Evolutionary conservation across 257 asterid genomes (phyloP), one percentile per base, ranked within the genome.

Genomic region (Knoxia roxburghii): DNA sequence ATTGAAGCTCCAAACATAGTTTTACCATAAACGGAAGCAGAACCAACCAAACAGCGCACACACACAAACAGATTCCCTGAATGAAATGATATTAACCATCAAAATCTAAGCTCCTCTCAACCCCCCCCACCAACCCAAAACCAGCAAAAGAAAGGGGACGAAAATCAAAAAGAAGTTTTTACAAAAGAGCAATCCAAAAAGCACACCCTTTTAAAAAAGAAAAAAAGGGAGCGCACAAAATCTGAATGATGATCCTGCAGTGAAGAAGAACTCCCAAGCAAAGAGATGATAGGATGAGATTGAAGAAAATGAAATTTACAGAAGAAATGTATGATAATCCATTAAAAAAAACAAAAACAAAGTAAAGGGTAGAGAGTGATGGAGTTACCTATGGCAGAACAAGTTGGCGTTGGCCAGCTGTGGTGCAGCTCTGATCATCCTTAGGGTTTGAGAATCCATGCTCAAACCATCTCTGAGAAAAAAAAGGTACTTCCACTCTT

Each of bases 371-470:
- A 29, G 29, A 50, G 40, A 45, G 64, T 27, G 51, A 45, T 14
- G 70, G 49, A 75, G 65, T 29, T 77, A 77, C 78, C 81, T 61
- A 67, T 54, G 75, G 54, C 27, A 14, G 69, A 27, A 59, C 57
- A 60, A 65, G 57, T 9, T 10, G 49, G 61, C 39, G 26, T 29
- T 51, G 67, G 27, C 50, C 72, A 65, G 73, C 68, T 60, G 61
- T 21, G 51, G 60, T 29, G 20, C 30, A 69, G 50, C 58, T 64
- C 50, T 40, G 76, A 77, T 68, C 69, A 67, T 78, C 30, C 43
- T 40, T 39, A 65, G 67, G 73, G 76, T 69, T 73, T 53, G 52
- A 68, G 14, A 40, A 18, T 77, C 50, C 73, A 68, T 73, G 0
- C 63, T 68, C 69, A 61, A 41, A 68, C 46, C 78, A 74, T 68